Base-by-base conservation (phyloP, 345 rosid species). In the Murraya paniculata region DNA sequence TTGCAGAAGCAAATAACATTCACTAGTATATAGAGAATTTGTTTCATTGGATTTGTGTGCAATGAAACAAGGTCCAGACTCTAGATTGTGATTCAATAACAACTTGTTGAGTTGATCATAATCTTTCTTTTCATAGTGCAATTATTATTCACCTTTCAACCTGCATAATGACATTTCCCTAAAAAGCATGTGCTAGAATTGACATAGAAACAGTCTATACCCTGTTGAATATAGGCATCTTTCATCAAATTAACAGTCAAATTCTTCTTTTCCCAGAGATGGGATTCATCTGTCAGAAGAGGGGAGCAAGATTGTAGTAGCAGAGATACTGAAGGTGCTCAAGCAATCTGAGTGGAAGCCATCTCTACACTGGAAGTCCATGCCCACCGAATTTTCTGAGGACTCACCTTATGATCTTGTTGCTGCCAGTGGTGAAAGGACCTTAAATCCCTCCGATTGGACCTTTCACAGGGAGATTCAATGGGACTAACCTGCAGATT, bases 321-420 rank as follows among this genome's bases (percentile, higher is more conserved):
- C 79, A 28, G 99, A 91, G 91, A 88, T 94, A 73, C 81, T 97
- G 39, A 91, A 94, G 82, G 92, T 87, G 81, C 68, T 94, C 38
- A 97, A 84, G 78, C 90, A 89, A 83, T 92, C 96, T 0, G 94
- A 97, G 24, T 97, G 99, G 99, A 72, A 64, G 79, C 98, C 98
- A 9, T 91, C 94, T 74, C 91, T 97, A 8, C 90, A 93, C 84
- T 94, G 99, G 98, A 94, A 93, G 82, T 85, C 94, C 19, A 88
- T 94, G 93, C 91, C 95, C 7, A 87, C 97, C 0, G 98, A 97
- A 85, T 97, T 94, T 77, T 22, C 96, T 0, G 97, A 97, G 71
- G 86, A 94, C 75, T 97, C 97, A 0, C 84, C 93, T 0, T 91
- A 86, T 74, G 92, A 94, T 86, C 93, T 92, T 39, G 97, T 94